Percentiles rank a stretch among this genome's conserved stretches.
Conservation (phyloP, 345 rosid genomes). For the Aurinia saxatilis region DNA sequence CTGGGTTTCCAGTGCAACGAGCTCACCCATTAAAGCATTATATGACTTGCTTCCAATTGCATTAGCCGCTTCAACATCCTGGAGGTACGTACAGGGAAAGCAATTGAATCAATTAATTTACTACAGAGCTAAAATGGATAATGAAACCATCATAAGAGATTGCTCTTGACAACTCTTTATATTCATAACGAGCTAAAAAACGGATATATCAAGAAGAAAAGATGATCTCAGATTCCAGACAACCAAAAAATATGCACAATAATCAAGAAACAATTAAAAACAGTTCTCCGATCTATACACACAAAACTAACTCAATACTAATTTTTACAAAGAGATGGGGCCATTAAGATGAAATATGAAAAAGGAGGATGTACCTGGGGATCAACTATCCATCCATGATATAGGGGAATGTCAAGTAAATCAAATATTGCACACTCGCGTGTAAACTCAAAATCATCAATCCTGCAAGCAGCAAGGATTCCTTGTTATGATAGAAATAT, state of each 20-base stretch:
- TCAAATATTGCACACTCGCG: constrained; percentile 97
- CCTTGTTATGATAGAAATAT: background rate
- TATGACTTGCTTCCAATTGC: constrained; percentile 88
- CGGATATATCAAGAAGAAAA: constrained; percentile 7
- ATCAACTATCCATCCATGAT: constrained; percentile 99
- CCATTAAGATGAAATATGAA: background rate
- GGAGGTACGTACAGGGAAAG: constrained; percentile 13
- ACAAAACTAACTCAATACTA: background rate
- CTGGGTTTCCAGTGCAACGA: constrained; percentile 76
- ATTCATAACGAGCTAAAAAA: constrained; percentile 14
- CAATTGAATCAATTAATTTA: background rate
- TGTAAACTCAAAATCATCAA: constrained; percentile 97
- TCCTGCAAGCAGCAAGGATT: constrained; percentile 44
- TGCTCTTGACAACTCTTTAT: constrained; percentile 3
- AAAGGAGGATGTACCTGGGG: constrained; percentile 56
- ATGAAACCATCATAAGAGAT: background rate
- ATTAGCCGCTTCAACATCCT: constrained; percentile 79
- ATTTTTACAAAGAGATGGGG: background rate
- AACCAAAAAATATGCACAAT: background rate
- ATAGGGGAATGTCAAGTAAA: constrained; percentile 87
- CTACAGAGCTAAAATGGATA: background rate
- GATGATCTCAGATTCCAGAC: constrained; percentile 13
- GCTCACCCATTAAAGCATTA: constrained; percentile 80
- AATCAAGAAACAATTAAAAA: background rate
- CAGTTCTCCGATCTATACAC: background rate